Percentiles rank a stretch among this genome's conserved stretches.
phyloP scores from a whole-genome alignment of 148 eudicot species.

The Linanthus parryae region DNA sequence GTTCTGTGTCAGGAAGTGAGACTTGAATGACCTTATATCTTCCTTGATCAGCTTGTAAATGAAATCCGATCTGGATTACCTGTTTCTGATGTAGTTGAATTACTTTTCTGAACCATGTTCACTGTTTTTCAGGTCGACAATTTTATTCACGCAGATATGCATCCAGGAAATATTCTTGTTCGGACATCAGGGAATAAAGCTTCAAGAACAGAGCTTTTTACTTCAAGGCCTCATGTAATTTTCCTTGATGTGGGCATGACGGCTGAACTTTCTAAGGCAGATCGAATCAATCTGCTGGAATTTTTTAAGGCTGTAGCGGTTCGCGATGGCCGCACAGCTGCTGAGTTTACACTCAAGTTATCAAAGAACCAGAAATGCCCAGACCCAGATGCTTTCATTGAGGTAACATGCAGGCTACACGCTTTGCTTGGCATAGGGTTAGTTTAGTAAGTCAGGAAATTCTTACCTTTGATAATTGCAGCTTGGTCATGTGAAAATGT shows the following conservation, averaged over 20 bases:
- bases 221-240: constrained; percentile 67
- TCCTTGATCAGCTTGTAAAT: not conserved
- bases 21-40: too few species aligned
- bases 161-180: constrained; percentile 91
- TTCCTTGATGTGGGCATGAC: constrained; percentile 96
- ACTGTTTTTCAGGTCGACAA: constrained; percentile 71
- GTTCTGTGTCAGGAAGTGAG: too few species aligned
- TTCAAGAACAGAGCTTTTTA: constrained; percentile 40
- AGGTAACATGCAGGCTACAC: constrained; percentile 29
- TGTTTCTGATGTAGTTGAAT: not conserved
- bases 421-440: not conserved
- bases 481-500: too few species aligned
- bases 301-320: constrained; percentile 82
- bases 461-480: not conserved
- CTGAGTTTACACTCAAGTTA: constrained; percentile 56
- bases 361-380: constrained; percentile 75
- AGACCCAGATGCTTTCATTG: constrained; percentile 54
- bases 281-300: constrained; percentile 48
- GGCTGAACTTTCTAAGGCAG: constrained; percentile 73
- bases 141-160: constrained; percentile 94
- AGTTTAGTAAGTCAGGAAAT: not conserved
- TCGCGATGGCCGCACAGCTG: constrained; percentile 76
- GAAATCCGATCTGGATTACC: not conserved
- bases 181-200: constrained; percentile 29
- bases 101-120: not conserved